Percentiles rank a stretch among this genome's conserved stretches.
Conservation (phyloP, 108 stramenopile species). For the Nannochloropsis gaditana region DNA sequence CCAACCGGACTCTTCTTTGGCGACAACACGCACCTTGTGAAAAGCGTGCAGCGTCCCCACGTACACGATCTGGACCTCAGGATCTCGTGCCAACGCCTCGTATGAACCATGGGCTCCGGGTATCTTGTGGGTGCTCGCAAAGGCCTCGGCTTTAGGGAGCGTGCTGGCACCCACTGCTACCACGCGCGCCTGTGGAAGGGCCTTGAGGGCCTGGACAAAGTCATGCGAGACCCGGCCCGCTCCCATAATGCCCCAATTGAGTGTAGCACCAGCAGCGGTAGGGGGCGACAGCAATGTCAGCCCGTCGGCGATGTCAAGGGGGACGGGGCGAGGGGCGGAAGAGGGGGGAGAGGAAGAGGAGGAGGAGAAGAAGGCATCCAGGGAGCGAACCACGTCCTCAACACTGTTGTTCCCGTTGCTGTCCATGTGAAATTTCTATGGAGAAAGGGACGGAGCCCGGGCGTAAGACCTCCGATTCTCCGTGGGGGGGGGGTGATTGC, state of each 20-base stretch:
- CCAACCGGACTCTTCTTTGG: neutral
- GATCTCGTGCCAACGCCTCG: constrained; percentile 51
- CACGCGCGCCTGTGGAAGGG: neutral
- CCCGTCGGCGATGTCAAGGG: neutral
- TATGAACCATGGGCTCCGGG: constrained; percentile 47
- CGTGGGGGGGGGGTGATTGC: neutral
- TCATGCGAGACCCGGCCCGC: constrained; percentile 56
- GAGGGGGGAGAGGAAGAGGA: neutral
- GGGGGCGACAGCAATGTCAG: neutral
- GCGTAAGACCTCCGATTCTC: no score
- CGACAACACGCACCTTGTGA: constrained; percentile 28
- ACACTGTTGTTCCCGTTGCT: neutral
- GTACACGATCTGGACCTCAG: constrained; percentile 56
- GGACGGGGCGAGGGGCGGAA: neutral
- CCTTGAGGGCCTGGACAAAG: constrained; percentile 41
- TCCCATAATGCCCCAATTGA: constrained; percentile 56
- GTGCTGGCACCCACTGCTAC: neutral
- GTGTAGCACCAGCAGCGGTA: constrained; percentile 23
- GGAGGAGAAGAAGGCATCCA: neutral
- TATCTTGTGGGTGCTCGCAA: constrained; percentile 42
- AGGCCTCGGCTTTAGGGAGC: neutral
- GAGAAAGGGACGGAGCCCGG: no score
- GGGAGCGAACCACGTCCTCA: neutral
- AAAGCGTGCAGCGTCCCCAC: constrained; percentile 53
- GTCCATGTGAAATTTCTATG: neutral